A percentile compares a stretch with the other conserved stretches of the same genome.
Conservation (phyloP, 2,329 filamentous ascomycete species). For the Cercospora canescens region DNA sequence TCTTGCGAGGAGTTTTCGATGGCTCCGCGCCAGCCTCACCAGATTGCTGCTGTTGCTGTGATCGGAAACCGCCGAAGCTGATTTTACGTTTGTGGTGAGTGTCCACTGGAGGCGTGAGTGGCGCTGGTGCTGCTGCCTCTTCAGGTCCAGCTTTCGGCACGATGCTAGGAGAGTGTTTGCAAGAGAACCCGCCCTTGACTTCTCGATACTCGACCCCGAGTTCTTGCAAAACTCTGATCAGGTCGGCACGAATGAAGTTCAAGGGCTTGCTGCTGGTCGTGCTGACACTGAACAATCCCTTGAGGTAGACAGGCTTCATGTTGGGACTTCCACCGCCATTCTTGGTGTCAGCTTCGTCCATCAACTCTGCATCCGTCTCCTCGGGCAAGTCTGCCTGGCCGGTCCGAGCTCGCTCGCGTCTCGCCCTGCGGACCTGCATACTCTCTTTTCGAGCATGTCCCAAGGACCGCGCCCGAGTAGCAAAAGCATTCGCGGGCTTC, state of each 20-base stretch:
- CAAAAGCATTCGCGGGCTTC: slow-evolving; percentile 54
- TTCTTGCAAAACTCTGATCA: slow-evolving; percentile 84
- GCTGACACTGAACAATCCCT: slow-evolving; percentile 94
- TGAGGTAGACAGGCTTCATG: slow-evolving; percentile 91
- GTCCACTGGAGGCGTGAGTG: slow-evolving; percentile 47
- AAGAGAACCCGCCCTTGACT: slow-evolving; percentile 91
- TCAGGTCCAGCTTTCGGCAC: slow-evolving; percentile 64
- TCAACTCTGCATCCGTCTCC: slow-evolving; percentile 81
- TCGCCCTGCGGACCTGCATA: slow-evolving; percentile 80
- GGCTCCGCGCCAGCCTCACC: slow-evolving; percentile 57
- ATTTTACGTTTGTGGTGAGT: slow-evolving; percentile 73
- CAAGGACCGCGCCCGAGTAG: slow-evolving; percentile 79
- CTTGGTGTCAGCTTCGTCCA: slow-evolving; percentile 53
- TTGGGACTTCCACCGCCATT: slow-evolving; percentile 59
- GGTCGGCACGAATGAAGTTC: slow-evolving; percentile 79
- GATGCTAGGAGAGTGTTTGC: slow-evolving; percentile 85
- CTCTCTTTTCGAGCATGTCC: slow-evolving; percentile 88
- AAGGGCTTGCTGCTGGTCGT: slow-evolving; percentile 94
- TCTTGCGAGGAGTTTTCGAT: slow-evolving; percentile 57
- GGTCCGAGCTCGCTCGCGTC: slow-evolving; percentile 55
- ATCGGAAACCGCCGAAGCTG: slow-evolving; percentile 74
- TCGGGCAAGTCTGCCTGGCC: slow-evolving; percentile 72
- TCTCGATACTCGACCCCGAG: slow-evolving; percentile 89
- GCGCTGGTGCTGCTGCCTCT: slow-evolving; percentile 43
- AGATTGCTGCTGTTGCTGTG: slow-evolving; percentile 35